A percentile compares a stretch with the other conserved stretches of the same genome.
These are phyloP conservation scores for Dictyostelium discoideum DNA, from an alignment of 78 protist species.

Conservation along the genomic window DNA sequence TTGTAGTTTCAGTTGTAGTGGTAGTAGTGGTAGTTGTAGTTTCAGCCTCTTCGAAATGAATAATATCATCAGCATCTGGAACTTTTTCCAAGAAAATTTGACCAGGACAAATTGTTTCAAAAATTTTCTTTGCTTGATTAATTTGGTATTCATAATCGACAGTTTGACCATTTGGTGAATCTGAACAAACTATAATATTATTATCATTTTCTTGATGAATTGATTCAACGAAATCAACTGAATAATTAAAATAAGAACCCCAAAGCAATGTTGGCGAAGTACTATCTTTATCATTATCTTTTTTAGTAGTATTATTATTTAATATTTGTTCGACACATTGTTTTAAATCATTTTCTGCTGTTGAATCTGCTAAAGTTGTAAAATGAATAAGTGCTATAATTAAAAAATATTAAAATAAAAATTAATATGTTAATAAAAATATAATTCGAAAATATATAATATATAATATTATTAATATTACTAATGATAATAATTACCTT, in stretches of 20 bases:
- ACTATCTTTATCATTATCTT: too few relatives aligned
- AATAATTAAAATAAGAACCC: slow-evolving; percentile 35
- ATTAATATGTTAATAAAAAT: background rate
- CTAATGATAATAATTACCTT: slow-evolving; percentile 4
- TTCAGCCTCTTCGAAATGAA: background rate
- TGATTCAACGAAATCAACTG: background rate
- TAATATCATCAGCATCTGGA: slow-evolving; percentile 67
- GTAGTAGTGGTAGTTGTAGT: background rate
- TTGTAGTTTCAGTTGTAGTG: background rate
- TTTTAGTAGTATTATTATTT: background rate
- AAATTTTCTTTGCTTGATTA: slow-evolving; percentile 22
- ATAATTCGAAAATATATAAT: background rate
- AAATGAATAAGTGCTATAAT: slow-evolving; percentile 20
- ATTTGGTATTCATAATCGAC: slow-evolving; percentile 46
- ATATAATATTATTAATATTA: too few relatives aligned
- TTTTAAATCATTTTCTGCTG: slow-evolving; percentile 41
- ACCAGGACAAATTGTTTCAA: slow-evolving; percentile 27
- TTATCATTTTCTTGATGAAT: background rate
- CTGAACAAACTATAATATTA: slow-evolving; percentile 34
- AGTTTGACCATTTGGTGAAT: slow-evolving; percentile 33
- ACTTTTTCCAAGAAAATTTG: slow-evolving; percentile 36
- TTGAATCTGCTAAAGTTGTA: slow-evolving; percentile 10
- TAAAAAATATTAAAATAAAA: background rate
- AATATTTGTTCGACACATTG: slow-evolving; percentile 10
- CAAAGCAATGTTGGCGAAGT: slow-evolving; percentile 25